phyloP scores from a whole-genome alignment of 352 stramenopile species.

The Plasmopara muralis region DNA sequence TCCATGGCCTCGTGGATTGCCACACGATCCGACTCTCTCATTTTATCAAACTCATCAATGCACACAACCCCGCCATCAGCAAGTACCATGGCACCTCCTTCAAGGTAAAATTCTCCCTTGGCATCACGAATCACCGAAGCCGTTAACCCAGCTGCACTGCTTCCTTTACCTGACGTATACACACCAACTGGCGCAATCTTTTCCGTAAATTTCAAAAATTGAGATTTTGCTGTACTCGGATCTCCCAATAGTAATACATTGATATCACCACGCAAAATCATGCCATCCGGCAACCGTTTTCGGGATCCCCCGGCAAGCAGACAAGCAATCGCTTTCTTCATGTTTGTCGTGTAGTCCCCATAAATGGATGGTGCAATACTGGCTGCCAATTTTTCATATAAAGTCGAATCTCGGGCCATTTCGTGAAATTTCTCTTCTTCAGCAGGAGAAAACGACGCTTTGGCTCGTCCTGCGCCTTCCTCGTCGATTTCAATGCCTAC shows the following conservation, averaged over 20 bases:
- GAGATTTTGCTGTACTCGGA: constrained; percentile 96
- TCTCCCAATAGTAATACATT: constrained; percentile 98
- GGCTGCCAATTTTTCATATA: constrained; percentile 90
- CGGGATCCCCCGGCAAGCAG: constrained; percentile 92
- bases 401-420: constrained; percentile 83
- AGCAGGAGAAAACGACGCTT: constrained; percentile 90
- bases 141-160: constrained; percentile 94
- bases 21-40: constrained; percentile 91
- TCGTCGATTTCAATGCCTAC: constrained; percentile 95
- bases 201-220: constrained; percentile 98
- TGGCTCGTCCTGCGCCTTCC: constrained; percentile 84
- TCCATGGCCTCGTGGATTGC: constrained; percentile 99
- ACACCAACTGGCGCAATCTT: constrained; percentile 96
- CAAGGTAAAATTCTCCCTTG: constrained; percentile 97
- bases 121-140: constrained; percentile 93
- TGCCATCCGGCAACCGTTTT: constrained; percentile 94
- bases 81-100: constrained; percentile 97
- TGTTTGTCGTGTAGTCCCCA: constrained; percentile 95
- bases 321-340: constrained; percentile 96
- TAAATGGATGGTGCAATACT: constrained; percentile 94
- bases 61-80: constrained; percentile 97
- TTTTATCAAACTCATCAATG: constrained; percentile 98
- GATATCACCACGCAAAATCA: constrained; percentile 96
- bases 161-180: constrained; percentile 98
- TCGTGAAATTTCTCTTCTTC: constrained; percentile 98